Evolutionary conservation across 306 rosid genomes (phyloP).

Genomic region (Quillaja saponaria): DNA sequence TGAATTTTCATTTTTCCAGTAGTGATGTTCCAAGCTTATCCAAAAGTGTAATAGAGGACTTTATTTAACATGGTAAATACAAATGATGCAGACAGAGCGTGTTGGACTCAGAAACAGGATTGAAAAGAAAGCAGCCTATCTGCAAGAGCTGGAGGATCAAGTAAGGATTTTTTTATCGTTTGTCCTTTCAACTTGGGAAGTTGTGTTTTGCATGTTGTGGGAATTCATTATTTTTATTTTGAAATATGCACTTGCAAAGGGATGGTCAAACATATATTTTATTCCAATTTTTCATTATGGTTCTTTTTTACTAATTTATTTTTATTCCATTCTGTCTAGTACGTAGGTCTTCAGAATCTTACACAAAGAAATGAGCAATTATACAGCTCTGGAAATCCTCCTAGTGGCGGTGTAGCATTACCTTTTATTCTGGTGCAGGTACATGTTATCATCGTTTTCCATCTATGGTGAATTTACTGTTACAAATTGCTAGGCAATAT

Average conservation of each 20-base stretch:
- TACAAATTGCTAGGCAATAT: conserved; percentile 15
- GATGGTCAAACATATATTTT: conserved; percentile 4
- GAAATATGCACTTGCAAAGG: conserved; percentile 22
- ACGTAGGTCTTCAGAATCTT: conserved; percentile 85
- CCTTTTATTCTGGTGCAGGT: conserved; percentile 98
- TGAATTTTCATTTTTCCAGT: conserved; percentile 14
- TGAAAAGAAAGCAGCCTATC: conserved; percentile 89
- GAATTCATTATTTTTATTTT: conserved; percentile 14
- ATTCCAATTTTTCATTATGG: not conserved
- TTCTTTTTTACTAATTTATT: conserved; percentile 38
- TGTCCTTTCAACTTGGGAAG: conserved; percentile 10
- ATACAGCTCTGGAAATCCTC: conserved; percentile 80
- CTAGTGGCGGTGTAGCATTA: conserved; percentile 90
- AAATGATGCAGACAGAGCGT: conserved; percentile 68
- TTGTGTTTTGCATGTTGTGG: conserved; percentile 8
- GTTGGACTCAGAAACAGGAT: conserved; percentile 68
- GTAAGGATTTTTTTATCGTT: conserved; percentile 39
- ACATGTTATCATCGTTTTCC: conserved; percentile 34
- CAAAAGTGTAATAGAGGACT: conserved; percentile 17
- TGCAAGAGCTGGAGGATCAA: conserved; percentile 95
- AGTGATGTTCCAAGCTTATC: conserved; percentile 18
- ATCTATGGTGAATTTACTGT: conserved; percentile 9
- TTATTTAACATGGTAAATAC: conserved; percentile 27
- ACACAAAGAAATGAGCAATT: conserved; percentile 85
- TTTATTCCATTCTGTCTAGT: conserved; percentile 44